These are phyloP conservation scores for Phaeosphaeriaceae sp. DNA, from an alignment of 2,329 filamentous ascomycete genomes.

Conservation along the genomic window DNA sequence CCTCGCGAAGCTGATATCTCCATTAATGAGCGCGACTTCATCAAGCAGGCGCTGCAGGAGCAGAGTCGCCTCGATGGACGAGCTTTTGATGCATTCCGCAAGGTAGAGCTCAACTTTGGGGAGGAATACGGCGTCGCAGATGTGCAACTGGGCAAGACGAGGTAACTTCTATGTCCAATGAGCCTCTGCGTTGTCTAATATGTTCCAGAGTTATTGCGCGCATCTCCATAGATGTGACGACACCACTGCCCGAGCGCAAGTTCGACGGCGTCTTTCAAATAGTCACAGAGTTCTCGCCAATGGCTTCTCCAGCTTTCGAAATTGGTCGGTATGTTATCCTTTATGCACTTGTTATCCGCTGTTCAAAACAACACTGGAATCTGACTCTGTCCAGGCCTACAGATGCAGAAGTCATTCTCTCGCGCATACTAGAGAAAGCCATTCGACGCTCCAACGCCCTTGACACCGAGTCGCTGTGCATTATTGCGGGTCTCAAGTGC, in stretches of 20 bases:
- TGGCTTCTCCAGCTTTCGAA: constrained; percentile 91
- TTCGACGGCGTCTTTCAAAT: constrained; percentile 97
- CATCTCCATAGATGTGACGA: constrained; percentile 86
- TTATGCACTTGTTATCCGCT: constrained; percentile 2
- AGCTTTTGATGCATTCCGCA: constrained; percentile 78
- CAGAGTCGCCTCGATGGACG: constrained; percentile 85
- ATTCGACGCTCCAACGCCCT: constrained; percentile 90
- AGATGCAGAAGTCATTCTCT: constrained; percentile 84
- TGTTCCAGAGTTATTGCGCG: constrained; percentile 75
- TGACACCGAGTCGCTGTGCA: constrained; percentile 94
- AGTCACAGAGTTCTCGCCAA: constrained; percentile 86
- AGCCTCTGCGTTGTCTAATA: constrained; percentile 19
- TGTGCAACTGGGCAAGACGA: constrained; percentile 87
- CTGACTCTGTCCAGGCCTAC: constrained; percentile 64
- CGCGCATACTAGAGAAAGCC: constrained; percentile 90
- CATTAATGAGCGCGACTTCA: constrained; percentile 84
- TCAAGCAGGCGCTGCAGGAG: constrained; percentile 81
- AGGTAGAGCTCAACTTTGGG: constrained; percentile 80
- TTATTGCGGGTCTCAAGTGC: constrained; percentile 87
- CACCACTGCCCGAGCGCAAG: constrained; percentile 84
- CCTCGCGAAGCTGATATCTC: constrained; percentile 92
- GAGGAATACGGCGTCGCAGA: constrained; percentile 91
- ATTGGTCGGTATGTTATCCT: constrained; percentile 67
- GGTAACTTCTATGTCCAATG: constrained; percentile 57
- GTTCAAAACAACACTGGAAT: too few species aligned